Base-by-base conservation (phyloP, 768 basidiomycete genomes). In the Stropharia rugosoannulata region DNA sequence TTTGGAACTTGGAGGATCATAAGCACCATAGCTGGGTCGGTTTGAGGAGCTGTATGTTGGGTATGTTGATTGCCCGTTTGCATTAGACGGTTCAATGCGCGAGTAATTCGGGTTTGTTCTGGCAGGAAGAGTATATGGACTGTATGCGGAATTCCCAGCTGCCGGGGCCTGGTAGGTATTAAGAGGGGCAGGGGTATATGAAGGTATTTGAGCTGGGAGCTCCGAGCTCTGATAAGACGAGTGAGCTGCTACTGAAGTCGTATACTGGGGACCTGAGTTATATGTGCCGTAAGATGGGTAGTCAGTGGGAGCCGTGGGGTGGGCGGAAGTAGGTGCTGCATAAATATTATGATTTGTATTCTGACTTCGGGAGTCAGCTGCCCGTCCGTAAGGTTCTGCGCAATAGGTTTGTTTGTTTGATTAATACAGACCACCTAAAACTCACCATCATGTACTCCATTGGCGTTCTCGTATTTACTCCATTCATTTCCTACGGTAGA, bases 11-110 rank as follows among this genome's bases (percentile, higher is more conserved):
- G 54, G 50, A 40, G 61, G 58, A 41, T 62, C 54, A 38, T 62
- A 63, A n/a, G 57, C 43, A 16, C 49, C 47, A 37, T 59, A 56
- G 7, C 35, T 29, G 32, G 61, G 42, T 45, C 54, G 46, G 16
- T 49, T 53, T 18, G 51, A 49, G 39, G 54, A 68, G 56, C 75
- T 71, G 55, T 74, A 69, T 37, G 59, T 59, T 18, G 25, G 38
- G 38, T 58, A 56, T 22, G 37, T 58, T 29, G 53, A 59, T 25
- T 55, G 37, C 13, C 48, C 43, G 16, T 53, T 52, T 19, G 51
- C 15, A 48, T 38, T 38, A 32, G 19, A 39, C 11, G 46, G 45
- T 9, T 58, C 42, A 18, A 48, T 16, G 38, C 19, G 15, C 15
- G 19, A 35, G 38, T 54, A 49, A 16, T 10, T 49, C 32, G 37